A percentile compares a stretch with the other conserved stretches of the same genome.
phyloP scores from a whole-genome alignment of 2,329 filamentous ascomycete genomes.

The Hysterium pulicare region DNA sequence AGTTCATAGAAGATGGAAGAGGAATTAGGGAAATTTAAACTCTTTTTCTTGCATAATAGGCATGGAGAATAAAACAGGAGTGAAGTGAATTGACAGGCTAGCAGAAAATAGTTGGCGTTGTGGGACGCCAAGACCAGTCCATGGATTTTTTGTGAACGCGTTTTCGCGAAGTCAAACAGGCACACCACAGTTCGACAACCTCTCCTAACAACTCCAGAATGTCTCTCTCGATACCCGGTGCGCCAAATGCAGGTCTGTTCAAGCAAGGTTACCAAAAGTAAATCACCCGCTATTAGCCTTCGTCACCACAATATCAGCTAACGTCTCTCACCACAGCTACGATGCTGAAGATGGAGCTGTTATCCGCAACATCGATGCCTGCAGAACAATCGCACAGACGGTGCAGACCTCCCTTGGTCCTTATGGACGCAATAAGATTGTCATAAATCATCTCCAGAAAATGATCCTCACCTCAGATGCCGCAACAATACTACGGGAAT shows the following conservation, averaged over 20 bases:
- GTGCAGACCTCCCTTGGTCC: conserved; percentile 96
- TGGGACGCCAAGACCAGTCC: background rate
- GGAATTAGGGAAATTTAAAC: background rate
- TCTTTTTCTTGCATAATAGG: background rate
- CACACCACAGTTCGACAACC: conserved; percentile 23
- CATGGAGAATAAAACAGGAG: background rate
- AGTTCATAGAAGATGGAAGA: background rate
- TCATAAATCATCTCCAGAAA: conserved; percentile 99
- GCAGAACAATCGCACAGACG: conserved; percentile 89
- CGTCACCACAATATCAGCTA: conserved; percentile 10
- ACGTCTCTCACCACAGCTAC: conserved; percentile 62
- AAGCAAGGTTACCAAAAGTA: conserved; percentile 97
- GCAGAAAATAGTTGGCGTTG: background rate
- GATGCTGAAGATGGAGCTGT: conserved; percentile 99
- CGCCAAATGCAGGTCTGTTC: conserved; percentile 90
- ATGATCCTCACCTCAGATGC: conserved; percentile 99
- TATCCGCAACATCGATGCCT: conserved; percentile 97
- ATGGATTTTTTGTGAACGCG: conserved; percentile 24
- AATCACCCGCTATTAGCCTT: conserved; percentile 31
- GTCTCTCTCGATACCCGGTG: conserved; percentile 94
- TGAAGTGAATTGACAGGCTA: background rate
- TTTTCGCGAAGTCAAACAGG: conserved; percentile 21
- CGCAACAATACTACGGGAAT: conserved; percentile 92
- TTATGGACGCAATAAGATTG: conserved; percentile 98
- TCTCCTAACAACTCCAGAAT: conserved; percentile 51